Conservation (phyloP, 176 grass and related monocot genomes). For the Saccharum officinarum region DNA sequence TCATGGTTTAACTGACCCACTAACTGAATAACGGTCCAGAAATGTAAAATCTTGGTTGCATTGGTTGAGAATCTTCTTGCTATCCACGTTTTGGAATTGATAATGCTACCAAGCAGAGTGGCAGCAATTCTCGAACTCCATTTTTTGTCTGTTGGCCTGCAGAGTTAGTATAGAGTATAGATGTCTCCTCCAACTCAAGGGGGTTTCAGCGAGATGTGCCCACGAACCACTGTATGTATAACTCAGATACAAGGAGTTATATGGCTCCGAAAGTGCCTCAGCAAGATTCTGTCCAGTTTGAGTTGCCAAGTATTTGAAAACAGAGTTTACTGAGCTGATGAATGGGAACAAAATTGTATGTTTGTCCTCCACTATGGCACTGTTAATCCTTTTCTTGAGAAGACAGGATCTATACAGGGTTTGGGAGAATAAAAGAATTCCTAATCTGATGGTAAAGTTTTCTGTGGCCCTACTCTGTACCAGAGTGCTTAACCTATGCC, state of each 20-base stretch:
- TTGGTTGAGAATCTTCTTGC: neutral
- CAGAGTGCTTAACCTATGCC: neutral
- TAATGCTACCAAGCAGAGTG: neutral
- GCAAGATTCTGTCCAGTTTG: conserved; percentile 38
- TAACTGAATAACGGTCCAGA: neutral
- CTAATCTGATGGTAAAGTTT: conserved; percentile 11
- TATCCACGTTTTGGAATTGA: neutral
- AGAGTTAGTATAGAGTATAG: neutral
- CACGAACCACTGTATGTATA: neutral
- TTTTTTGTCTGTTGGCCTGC: conserved; percentile 5
- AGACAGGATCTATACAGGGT: neutral
- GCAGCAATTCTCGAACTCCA: neutral
- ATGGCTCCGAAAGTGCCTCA: conserved; percentile 39
- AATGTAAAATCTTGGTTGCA: neutral
- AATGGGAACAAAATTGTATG: conserved; percentile 49
- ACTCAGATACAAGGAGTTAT: neutral
- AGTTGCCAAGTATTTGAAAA: conserved; percentile 13
- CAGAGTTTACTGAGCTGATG: conserved; percentile 45
- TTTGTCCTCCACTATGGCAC: conserved; percentile 18
- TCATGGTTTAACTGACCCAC: conserved; percentile 31
- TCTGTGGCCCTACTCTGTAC: neutral
- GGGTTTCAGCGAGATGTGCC: neutral
- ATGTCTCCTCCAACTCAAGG: neutral
- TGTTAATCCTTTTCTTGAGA: conserved; percentile 62
- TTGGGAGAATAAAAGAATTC: neutral